Evolutionary conservation across 1,139 yeast genomes (phyloP), one percentile per base, ranked within the genome.

Genomic region (Debaryomycetaceae sp.): DNA sequence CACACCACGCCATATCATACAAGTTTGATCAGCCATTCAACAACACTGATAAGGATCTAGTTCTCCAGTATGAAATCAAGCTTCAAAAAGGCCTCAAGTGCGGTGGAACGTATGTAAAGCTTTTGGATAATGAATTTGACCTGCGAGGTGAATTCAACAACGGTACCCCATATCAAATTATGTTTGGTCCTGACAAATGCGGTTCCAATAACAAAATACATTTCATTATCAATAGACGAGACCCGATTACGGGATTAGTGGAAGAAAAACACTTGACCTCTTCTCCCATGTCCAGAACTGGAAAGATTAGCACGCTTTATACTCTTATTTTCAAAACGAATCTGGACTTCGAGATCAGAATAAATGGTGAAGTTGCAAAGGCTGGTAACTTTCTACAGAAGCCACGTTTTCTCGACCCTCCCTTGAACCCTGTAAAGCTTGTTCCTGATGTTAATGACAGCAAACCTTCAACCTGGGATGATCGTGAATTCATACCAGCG

Each of bases 111-210:
- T 90, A 90, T 66, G 65, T 90, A 55, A 90, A 90, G 68, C 70
- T 90, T 41, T 69, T 90, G 45, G 72, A 81, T 34, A 69, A 69
- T 7, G 78, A 69, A 4, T 72, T 70, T 45, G 57, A 50, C 13
- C 20, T 49, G 13, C 60, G 61, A 34, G 49, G 46, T 5, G 75
- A 71, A 56, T 83, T 86, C 65, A 72, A 69, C 53, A 76, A 79
- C 49, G 80, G 75, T 22, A 76, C 95, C 6, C 87, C 91, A 1
- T 89, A 84, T 66, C 89, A 85, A 60, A 66, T 91, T 51, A 86
- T 90, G 95, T 91, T 91, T 72, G 98, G 97, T 24, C 98, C 98
- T 34, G 98, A 91, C 65, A 79, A 76, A 61, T 91, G 98, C 68
- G 96, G 96, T 4, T 63, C 82, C 42, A 78, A 84, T 40, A 87